Percentiles rank a stretch among this genome's conserved stretches.
These are phyloP conservation scores for Tympanopsis confertula DNA, from an alignment of 2,329 filamentous ascomycete genomes.

Conservation along the genomic window DNA sequence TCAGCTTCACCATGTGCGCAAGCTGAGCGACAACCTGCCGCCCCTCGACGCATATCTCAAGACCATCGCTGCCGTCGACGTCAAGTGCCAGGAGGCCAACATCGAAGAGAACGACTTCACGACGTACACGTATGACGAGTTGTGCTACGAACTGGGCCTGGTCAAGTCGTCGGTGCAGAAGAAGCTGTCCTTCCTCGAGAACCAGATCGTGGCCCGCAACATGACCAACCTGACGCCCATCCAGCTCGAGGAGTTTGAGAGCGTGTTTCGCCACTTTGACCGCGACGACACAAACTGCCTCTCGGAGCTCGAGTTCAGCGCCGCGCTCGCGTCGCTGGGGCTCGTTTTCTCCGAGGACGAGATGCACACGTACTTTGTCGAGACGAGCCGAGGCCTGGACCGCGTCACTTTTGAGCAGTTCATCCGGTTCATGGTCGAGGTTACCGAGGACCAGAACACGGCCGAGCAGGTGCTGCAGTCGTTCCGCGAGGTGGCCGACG, in stretches of 20 bases:
- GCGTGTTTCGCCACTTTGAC: constrained; percentile 95
- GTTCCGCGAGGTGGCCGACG: constrained; percentile 93
- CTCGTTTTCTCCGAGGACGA: constrained; percentile 94
- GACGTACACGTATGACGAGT: constrained; percentile 96
- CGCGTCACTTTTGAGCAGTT: constrained; percentile 96
- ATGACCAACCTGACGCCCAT: constrained; percentile 99
- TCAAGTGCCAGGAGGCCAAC: constrained; percentile 87
- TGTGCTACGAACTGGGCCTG: constrained; percentile 83
- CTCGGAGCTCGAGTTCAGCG: constrained; percentile 89
- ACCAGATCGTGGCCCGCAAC: constrained; percentile 93
- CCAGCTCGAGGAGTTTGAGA: constrained; percentile 96
- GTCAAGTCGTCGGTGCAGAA: constrained; percentile 89
- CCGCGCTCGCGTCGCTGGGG: constrained; percentile 85
- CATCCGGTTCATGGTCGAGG: constrained; percentile 98
- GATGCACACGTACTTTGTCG: constrained; percentile 90
- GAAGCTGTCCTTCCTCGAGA: constrained; percentile 92
- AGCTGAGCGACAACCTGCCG: constrained; percentile 72
- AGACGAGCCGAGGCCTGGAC: constrained; percentile 66
- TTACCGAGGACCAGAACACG: constrained; percentile 97
- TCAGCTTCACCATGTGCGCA: constrained; percentile 76
- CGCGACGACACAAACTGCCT: constrained; percentile 82
- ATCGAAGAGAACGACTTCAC: constrained; percentile 99
- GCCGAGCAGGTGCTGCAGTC: constrained; percentile 97
- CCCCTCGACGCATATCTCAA: constrained; percentile 86
- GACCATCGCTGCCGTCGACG: constrained; percentile 74